Conservation (phyloP, 768 basidiomycete species). For the Pulveroboletus sp. region DNA sequence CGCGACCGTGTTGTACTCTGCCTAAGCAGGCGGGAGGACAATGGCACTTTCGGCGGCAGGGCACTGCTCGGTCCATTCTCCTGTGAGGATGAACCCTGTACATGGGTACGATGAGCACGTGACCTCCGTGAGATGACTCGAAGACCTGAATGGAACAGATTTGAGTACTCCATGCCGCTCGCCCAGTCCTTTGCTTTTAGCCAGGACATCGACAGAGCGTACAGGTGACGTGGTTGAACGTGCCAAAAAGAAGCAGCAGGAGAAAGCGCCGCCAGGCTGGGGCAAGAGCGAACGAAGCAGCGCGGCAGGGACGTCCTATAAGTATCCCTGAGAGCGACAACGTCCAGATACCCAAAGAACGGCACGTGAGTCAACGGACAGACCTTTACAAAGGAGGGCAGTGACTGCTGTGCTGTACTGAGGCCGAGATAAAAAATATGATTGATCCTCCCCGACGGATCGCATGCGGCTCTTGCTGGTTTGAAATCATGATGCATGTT, state of each 20-base stretch:
- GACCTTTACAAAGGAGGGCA: not conserved
- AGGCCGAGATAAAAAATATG: slow-evolving; percentile 5
- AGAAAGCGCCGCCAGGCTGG: not conserved
- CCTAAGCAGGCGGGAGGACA: slow-evolving; percentile 9
- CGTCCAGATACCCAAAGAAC: slow-evolving; percentile 4
- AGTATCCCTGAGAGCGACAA: slow-evolving; percentile 14
- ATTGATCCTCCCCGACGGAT: not conserved
- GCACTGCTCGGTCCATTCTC: not conserved
- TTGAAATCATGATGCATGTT: no score
- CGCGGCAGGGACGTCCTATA: slow-evolving; percentile 17
- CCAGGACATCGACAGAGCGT: slow-evolving; percentile 24
- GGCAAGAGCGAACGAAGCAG: not conserved
- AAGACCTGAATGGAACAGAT: slow-evolving; percentile 33
- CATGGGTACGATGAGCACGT: not conserved
- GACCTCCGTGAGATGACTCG: slow-evolving; percentile 24
- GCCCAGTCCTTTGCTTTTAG: slow-evolving; percentile 27
- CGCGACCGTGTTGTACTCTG: slow-evolving; percentile 2
- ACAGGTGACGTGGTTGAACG: not conserved
- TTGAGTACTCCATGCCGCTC: slow-evolving; percentile 31
- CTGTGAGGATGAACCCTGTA: slow-evolving; percentile 1
- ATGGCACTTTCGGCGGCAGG: not conserved
- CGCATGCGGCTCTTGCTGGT: not conserved
- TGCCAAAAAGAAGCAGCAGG: not conserved
- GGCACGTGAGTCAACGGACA: not conserved
- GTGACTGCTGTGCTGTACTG: slow-evolving; percentile 9